Base-by-base conservation (phyloP, 495 filamentous ascomycete species). In the Hypoxylon fragiforme region DNA sequence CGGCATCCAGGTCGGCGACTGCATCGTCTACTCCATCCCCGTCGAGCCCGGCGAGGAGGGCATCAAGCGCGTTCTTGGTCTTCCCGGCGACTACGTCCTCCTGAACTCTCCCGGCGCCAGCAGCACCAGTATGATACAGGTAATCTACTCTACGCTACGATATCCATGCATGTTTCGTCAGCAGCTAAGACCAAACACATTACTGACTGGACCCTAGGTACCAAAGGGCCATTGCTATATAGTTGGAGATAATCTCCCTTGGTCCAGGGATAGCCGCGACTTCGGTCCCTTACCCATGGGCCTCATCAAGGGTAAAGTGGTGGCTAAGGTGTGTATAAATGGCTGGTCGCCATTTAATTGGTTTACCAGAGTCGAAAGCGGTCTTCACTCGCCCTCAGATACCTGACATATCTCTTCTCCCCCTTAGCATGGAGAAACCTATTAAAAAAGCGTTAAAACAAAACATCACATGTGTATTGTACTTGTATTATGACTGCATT, bases 21-120 rank as follows among this genome's bases (percentile, higher is more conserved):
- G 96, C 12, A 84, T 97, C 46, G 78, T 77, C 30, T 95, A 87
- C 70, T 72, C 78, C 18, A 88, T 91, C 62, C 92, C 92, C 8
- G 74, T 82, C 28, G 82, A 86, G 32, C 66, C 77, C 40, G 79
- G 79, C n/a, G 75, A 78, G 19, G 69, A 81, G 40, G 88, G 77
- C 11, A 73, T 87, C 7, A 98, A 98, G 77, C 75, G 94, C 50
- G 85, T 97, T 15, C 58, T 97, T 20, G 94, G 92, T 2, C 73
- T 97, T 80, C 84, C 84, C 9, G 94, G 94, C 11, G 94, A 98
- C 73, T 96, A 94, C 73, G 91, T 97, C 24, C 72, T 89, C 54
- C 74, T 80, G 51, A 83, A 90, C 70, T 79, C 81, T 26, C 82
- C 60, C 3, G 60, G 54, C 35, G 54, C 51, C 2, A 69, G 65